Base-by-base conservation (phyloP, 495 filamentous ascomycete genomes). In the Neurospora sublineolata region DNA sequence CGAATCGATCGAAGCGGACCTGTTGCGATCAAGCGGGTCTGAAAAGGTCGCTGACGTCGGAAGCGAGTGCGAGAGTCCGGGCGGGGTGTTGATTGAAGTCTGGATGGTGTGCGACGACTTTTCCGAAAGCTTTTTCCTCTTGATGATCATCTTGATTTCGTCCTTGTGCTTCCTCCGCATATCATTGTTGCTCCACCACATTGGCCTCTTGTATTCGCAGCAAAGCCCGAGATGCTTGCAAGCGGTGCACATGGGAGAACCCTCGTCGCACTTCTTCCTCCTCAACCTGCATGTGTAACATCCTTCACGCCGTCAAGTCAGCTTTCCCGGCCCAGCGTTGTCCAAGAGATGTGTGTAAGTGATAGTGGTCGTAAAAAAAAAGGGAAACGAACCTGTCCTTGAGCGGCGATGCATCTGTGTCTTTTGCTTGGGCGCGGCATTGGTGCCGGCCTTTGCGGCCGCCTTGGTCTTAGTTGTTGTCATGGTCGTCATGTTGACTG, bases 211-310 rank as follows among this genome's bases (percentile, higher is more conserved):
- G 82, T 97, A 99, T 84, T 99, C 93, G 82, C 95, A 99, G 72
- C 84, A 84, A 30, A 99, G 86, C 11, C 89, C 88, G 52, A 99
- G 89, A 76, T 97, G 92, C 78, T 87, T 91, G 87, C 95, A 99
- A 68, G 94, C 93, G 68, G 87, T 88, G 84, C 95, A 99, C 73
- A 88, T 84, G 42, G 93, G 91, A 76, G 91, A 91, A 70, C 89
- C 91, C 82, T 99, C 95, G 79, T 99, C 94, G 83, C 95, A 98
- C 88, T 99, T 99, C 87, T 99, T 97, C 76, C 95, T 83, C 78
- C 95, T 89, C 73, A 99, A 82, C 77, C 95, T 91, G 85, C 95
- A 99, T 70, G 94, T 98, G 82, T 94, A 99, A 87, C 95, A 99
- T 68, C 95, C 95, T 98, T 80, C 37, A 76, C 44, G 68, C 70